phyloP scores from a whole-genome alignment of 2,329 filamentous ascomycete genomes.

The Penicillium sp. region DNA sequence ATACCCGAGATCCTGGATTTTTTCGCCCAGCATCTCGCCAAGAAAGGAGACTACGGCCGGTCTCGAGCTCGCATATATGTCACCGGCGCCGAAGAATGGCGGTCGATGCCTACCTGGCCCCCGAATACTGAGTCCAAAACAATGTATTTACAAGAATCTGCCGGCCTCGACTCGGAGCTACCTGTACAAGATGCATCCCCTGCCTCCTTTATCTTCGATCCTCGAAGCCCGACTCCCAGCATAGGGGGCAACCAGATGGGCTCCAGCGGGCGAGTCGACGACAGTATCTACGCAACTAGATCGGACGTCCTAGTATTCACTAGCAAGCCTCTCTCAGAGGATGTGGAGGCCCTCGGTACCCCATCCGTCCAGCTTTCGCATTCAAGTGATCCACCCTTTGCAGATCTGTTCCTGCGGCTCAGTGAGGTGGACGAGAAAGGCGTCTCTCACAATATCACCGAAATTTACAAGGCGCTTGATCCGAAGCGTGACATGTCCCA shows the following conservation, averaged over 20 bases:
- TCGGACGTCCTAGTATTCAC: constrained; percentile 15
- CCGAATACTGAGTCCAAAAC: not conserved
- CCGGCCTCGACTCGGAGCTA: not conserved
- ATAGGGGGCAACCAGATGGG: constrained; percentile 18
- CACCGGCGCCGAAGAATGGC: constrained; percentile 15
- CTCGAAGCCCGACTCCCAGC: constrained; percentile 12
- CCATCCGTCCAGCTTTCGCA: constrained; percentile 13
- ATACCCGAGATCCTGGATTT: constrained; percentile 17
- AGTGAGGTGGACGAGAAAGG: constrained; percentile 13
- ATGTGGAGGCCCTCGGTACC: constrained; percentile 9
- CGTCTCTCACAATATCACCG: constrained; percentile 15
- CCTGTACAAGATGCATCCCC: constrained; percentile 6
- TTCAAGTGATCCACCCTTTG: constrained; percentile 14
- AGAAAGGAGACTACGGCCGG: constrained; percentile 11
- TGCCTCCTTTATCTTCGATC: constrained; percentile 13
- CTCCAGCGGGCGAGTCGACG: constrained; percentile 15
- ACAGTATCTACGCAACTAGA: constrained; percentile 12
- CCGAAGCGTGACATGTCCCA: constrained; percentile 11
- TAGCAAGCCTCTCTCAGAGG: constrained; percentile 10
- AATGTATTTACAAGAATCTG: constrained; percentile 10
- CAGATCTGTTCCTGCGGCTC: constrained; percentile 15
- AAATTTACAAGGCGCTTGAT: constrained; percentile 13
- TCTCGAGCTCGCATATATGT: constrained; percentile 8
- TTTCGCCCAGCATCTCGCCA: constrained; percentile 12
- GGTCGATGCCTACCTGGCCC: constrained; percentile 14